A percentile compares a stretch with the other conserved stretches of the same genome.
These are phyloP conservation scores for Chalciporus chontae DNA, from an alignment of 768 basidiomycete species.

Conservation along the genomic window DNA sequence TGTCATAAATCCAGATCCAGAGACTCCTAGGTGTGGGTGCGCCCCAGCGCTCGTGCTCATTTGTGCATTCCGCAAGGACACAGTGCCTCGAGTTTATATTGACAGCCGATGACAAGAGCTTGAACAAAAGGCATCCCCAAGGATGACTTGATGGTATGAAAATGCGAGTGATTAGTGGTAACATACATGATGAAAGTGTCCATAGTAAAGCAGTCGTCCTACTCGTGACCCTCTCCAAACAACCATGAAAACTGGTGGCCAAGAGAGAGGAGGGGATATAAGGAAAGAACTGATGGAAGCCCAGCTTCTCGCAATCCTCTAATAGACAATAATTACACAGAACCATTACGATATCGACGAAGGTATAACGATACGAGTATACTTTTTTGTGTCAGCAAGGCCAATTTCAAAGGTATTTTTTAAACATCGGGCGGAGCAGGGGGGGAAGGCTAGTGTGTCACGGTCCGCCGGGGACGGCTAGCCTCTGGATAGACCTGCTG, in stretches of 20 bases:
- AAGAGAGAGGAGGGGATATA: background rate
- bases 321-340: conserved; percentile 20
- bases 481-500: conserved; percentile 28
- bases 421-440: background rate
- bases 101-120: no score
- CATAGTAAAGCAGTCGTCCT: background rate
- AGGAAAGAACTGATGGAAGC: conserved; percentile 9
- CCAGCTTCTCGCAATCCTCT: conserved; percentile 17
- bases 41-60: no score
- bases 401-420: no score
- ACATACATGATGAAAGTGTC: background rate
- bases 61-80: no score
- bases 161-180: no score
- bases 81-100: no score
- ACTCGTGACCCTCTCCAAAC: background rate
- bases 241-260: conserved; percentile 1
- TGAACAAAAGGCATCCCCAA: no score
- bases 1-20: no score
- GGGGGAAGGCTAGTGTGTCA: background rate
- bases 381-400: conserved; percentile 12
- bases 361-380: background rate
- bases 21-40: no score
- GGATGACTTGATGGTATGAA: no score
- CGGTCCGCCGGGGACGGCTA: conserved; percentile 15
- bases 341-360: conserved; percentile 12